Evolutionary conservation across 192 early-diverging fungal genomes (phyloP).

Genomic region (Cetraspora pellucida): DNA sequence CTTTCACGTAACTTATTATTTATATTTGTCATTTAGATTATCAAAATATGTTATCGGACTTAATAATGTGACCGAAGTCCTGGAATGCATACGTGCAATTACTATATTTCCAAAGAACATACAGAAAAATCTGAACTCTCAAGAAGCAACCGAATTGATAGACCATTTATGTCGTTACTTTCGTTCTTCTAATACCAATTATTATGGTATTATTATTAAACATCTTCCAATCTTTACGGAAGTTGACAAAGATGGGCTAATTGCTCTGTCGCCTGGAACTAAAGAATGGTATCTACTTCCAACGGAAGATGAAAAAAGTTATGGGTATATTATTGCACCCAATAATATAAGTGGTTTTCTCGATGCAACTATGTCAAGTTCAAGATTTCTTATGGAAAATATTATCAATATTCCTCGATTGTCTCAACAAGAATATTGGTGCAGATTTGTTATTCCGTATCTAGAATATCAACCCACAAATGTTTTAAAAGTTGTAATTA

Average conservation of each 20-base stretch:
- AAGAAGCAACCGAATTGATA: neutral
- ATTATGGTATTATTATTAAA: neutral
- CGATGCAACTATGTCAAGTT: neutral
- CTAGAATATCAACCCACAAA: neutral
- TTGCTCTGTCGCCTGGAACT: neutral
- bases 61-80: neutral
- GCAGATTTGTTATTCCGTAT: neutral
- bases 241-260: neutral
- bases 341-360: neutral
- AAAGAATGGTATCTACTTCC: neutral
- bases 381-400: neutral
- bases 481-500: neutral
- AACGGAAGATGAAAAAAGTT: neutral
- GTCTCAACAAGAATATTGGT: neutral
- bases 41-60: neutral
- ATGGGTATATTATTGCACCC: neutral
- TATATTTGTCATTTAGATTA: neutral
- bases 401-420: neutral
- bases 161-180: slow-evolving; percentile 10
- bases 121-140: neutral
- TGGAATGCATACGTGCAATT: neutral
- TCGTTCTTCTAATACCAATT: no score
- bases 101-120: neutral
- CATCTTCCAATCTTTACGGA: slow-evolving; percentile 13
- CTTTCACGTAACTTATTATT: neutral